phyloP scores from a whole-genome alignment of 2,329 filamentous ascomycete genomes.

The Colletotrichum shisoi region DNA sequence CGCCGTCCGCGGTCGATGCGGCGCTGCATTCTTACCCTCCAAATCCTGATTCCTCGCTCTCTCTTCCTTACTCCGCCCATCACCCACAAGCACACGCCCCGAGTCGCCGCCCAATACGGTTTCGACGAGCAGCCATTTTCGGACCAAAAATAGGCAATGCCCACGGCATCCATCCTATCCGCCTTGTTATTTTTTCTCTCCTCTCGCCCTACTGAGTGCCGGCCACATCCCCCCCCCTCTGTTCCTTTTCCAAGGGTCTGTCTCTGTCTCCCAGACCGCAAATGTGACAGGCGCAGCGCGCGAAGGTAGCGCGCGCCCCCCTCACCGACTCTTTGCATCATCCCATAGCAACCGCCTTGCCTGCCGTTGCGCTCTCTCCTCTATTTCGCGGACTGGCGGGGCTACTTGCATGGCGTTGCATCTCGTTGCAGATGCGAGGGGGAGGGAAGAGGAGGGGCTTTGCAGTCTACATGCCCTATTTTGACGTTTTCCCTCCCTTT shows the following conservation, averaged over 20 bases:
- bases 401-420: conserved; percentile 37
- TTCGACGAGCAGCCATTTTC: conserved; percentile 2
- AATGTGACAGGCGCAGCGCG: conserved; percentile 35
- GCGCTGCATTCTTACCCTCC: conserved; percentile 3
- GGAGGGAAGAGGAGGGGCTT: conserved; percentile 24
- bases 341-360: conserved; percentile 36
- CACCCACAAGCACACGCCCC: conserved; percentile 13
- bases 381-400: conserved; percentile 32
- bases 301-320: conserved; percentile 3
- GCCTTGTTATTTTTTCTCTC: conserved; percentile 11
- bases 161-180: not conserved
- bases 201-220: not conserved
- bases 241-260: conserved; percentile 3
- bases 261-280: conserved; percentile 31
- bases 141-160: conserved; percentile 32
- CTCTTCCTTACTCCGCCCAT: conserved; percentile 7
- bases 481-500: conserved; percentile 2
- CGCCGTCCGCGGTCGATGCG: conserved; percentile 22
- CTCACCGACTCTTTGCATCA: conserved; percentile 38
- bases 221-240: conserved; percentile 1
- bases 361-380: conserved; percentile 4
- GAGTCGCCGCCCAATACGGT: conserved; percentile 18
- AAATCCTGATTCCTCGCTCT: not conserved
- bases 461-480: conserved; percentile 31
- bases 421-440: conserved; percentile 36